Evolutionary conservation across 2,329 filamentous ascomycete species (phyloP), one percentile per base, ranked within the genome.

Genomic region (Calonectria naviculata): DNA sequence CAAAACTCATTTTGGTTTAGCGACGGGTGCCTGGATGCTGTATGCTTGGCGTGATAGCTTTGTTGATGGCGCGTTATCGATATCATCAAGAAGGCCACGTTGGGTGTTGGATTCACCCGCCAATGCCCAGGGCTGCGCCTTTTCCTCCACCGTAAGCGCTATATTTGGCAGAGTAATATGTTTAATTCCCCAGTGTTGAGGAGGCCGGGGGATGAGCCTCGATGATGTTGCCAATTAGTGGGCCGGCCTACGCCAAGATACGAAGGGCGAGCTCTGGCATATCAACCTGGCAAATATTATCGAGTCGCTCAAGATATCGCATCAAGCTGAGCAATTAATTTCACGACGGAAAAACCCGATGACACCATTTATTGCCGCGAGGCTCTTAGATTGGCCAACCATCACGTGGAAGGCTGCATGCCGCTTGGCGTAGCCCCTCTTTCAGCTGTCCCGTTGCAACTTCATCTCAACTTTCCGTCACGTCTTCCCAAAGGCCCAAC

Each of bases 371-470:
- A 38, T 38, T 36, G 52, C 17, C 21, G 52, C 31, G 34, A 58
- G 52, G 52, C 52, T 58, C 34, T 58, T 21, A 58, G 52, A 58
- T 58, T 58, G 52, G 52, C 52, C 52, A 58, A 58, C 52, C 52
- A 58, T 58, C 52, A 58, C 52, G 52, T 58, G 52, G 52, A 58
- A 58, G 52, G 52, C 52, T 58, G 52, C 52, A 58, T 58, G 52
- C 52, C 52, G 52, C 52, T 58, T 58, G 52, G 52, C 52, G 52
- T 58, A 58, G 52, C 52, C 52, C 52, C 52, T 58, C 52, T 58
- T 58, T 58, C 52, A 58, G 52, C 52, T 58, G 34, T 36, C 52
- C 31, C 52, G n/a, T 58, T 58, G 52, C 52, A 58, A 58, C 52
- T 58, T 58, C 52, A 28, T 38, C 34, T 38, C 36, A 41, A 29